Base-by-base conservation (phyloP, 768 basidiomycete genomes). In the Collybiopsis confluens region DNA sequence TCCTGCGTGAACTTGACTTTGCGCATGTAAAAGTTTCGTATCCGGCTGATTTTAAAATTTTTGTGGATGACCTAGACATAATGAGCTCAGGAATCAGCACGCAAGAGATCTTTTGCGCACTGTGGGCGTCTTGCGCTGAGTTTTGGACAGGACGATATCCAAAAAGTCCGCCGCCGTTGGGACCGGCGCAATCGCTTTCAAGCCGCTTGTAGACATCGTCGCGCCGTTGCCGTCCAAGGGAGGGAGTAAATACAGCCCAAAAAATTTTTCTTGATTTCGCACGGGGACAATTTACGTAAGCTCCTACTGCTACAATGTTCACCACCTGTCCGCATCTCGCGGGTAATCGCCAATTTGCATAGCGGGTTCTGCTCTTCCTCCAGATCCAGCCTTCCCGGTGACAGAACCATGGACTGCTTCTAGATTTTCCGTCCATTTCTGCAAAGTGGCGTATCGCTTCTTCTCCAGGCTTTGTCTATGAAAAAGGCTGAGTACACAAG, bases 1-100 rank as follows among this genome's bases (percentile, higher is more conserved):
- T 98, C 94, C 69, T 98, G 94, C 2, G 95, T 95, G 69, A 97
- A 98, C 71, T 96, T 98, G 73, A 99, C 96, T 71, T 99, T 99
- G 68, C 96, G 86, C 96, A 98, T 98, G 71, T 99, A 97, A 66
- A 93, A 93, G 64, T 93, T 92, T 58, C 96, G 84, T 73, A 98
- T 98, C 61, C 96, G 88, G 60, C 92, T 94, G 70, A 99, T 99
- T 77, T 99, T 98, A 79, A 97, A 98, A 78, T 98, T 98, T 79
- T 97, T 98, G 73, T 98, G 97, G 67, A 98, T 98, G 61, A 95
- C 93, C 91, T 92, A 62, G 27, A n/a, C n/a, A n/a, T n/a, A n/a
- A n/a, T n/a, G n/a, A n/a, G n/a, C n/a, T n/a, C n/a, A n/a, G n/a
- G n/a, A 40, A 24, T 30, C 35, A 52, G 41, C 41, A 52, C 38